Base-by-base conservation (phyloP, 2,329 filamentous ascomycete genomes). In the Aschersonia sp. region DNA sequence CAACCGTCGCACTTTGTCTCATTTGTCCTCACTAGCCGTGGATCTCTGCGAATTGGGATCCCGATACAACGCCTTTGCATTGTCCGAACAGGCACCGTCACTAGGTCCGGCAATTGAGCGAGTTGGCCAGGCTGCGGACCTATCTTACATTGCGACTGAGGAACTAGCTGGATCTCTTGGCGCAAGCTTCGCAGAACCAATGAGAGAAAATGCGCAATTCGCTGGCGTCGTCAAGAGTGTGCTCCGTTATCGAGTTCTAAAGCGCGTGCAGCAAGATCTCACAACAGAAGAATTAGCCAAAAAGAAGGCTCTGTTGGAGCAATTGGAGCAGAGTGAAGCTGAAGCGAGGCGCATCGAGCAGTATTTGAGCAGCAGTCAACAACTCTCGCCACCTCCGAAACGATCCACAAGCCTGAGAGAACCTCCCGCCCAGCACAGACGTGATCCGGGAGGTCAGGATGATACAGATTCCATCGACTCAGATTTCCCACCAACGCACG, bases 151-250 rank as follows among this genome's bases (percentile, higher is more conserved):
- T 54, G 89, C 87, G 7, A 97, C 91, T 0, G 87, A 94, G 58
- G 92, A 98, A 61, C 71, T 98, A 3, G 89, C 89, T 0, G 81
- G 80, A 2, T 84, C 85, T 0, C 70, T 98, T n/a, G 89, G 89
- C 28, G 89, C 91, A 35, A 92, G 81, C 54, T 98, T 98, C 60
- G 89, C 94, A 0, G 94, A 98, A 60, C 92, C 92, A 0, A 96
- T 98, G 88, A 80, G 94, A 48, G 92, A 98, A 67, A 94, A 89
- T 58, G 89, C 92, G 9, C 92, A 98, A 60, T 98, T 98, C 62
- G 92, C 92, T 0, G 87, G 92, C 9, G 88, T 98, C 1, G 92
- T 98, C 3, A 80, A 89, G 42, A 85, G 74, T 54, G 91, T 98
- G 35, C 70, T 98, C 48, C 80, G 86, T 54, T 98, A 96, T 62